Conservation (phyloP, 257 asterid genomes). For the Anisodus tanguticus region DNA sequence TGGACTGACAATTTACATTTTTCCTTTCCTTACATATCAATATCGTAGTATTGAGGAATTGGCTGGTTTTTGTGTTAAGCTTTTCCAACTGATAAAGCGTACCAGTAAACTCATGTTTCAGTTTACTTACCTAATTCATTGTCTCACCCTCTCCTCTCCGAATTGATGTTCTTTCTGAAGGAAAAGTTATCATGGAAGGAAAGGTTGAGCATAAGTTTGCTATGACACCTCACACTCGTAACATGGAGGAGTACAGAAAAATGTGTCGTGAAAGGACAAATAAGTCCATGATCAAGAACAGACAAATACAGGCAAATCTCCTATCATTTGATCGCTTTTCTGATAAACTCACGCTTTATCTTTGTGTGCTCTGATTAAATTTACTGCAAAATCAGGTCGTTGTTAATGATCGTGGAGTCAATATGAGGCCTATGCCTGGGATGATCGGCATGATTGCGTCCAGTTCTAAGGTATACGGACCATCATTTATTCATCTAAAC, state of each 20-base stretch:
- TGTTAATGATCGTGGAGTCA: conserved; percentile 84
- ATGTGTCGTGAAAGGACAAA: conserved; percentile 96
- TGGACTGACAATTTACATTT: neutral
- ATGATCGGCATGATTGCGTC: conserved; percentile 76
- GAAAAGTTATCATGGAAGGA: conserved; percentile 63
- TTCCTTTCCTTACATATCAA: conserved; percentile 3
- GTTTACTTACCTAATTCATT: conserved; percentile 1
- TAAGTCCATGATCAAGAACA: conserved; percentile 81
- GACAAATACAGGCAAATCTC: conserved; percentile 77
- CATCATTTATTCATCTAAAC: neutral
- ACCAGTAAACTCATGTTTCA: neutral
- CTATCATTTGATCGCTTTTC: conserved; percentile 15
- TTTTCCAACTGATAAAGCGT: neutral
- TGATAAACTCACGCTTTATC: neutral
- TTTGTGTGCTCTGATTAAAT: neutral
- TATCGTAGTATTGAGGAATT: conserved; percentile 9
- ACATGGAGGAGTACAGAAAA: conserved; percentile 65
- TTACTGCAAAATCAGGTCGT: conserved; percentile 65
- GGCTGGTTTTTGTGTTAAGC: neutral
- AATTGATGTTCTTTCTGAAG: conserved; percentile 33
- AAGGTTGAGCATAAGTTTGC: conserved; percentile 93
- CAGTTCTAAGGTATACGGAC: conserved; percentile 63
- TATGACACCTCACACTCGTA: conserved; percentile 72
- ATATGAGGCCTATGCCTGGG: conserved; percentile 95
- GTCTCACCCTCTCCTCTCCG: conserved; percentile 4